These are phyloP conservation scores for Boeremia exigua DNA, from an alignment of 2,329 filamentous ascomycete genomes.

Conservation along the genomic window DNA sequence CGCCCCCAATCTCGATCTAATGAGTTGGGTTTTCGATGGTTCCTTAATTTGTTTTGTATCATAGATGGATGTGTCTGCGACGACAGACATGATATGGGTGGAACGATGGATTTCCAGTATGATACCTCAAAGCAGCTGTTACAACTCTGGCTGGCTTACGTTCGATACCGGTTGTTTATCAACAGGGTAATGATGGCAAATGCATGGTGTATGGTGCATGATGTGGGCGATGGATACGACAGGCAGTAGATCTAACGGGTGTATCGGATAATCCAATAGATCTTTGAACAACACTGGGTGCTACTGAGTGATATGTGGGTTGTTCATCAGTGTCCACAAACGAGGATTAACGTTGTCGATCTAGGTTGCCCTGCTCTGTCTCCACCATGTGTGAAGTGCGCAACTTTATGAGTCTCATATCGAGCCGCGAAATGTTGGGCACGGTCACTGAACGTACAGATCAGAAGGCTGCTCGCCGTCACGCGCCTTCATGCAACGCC, in stretches of 20 bases:
- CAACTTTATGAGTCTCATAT: too few species aligned
- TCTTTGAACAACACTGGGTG: conserved; percentile 10
- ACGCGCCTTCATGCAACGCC: too few species aligned
- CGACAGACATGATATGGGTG: conserved; percentile 32
- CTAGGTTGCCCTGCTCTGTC: too few species aligned
- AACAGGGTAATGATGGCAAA: conserved; percentile 29
- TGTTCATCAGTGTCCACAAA: too few species aligned
- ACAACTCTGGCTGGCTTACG: conserved; percentile 27
- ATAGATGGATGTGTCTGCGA: conserved; percentile 43
- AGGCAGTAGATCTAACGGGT: conserved; percentile 23
- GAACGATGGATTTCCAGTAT: conserved; percentile 32
- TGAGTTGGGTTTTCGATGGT: conserved; percentile 27
- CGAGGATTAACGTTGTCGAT: too few species aligned
- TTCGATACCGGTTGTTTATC: conserved; percentile 26
- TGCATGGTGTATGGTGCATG: conserved; percentile 26
- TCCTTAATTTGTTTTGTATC: conserved; percentile 40
- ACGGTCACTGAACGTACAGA: too few species aligned
- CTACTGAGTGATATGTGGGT: background rate
- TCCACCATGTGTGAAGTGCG: too few species aligned
- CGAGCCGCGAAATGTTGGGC: too few species aligned
- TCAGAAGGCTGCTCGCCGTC: too few species aligned
- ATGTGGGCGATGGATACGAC: conserved; percentile 17
- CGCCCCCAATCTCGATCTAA: conserved; percentile 20
- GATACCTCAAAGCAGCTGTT: conserved; percentile 38
- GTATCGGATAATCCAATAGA: conserved; percentile 26